phyloP scores from a whole-genome alignment of 441 rosid genomes.

The Arabidopsis lyrata region DNA sequence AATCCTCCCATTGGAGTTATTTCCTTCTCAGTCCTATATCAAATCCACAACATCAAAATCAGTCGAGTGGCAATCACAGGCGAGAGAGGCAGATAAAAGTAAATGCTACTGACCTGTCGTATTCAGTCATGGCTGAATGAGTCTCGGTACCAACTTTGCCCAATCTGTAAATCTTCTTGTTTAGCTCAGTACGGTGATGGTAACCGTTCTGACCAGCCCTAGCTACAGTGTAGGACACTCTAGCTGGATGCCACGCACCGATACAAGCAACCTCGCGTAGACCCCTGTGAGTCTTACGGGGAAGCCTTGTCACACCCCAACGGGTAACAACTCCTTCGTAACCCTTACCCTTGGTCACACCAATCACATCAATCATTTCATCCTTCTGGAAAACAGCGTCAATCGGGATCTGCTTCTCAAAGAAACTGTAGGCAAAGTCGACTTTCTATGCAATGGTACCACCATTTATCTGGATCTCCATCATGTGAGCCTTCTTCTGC shows the following conservation, averaged over 20 bases:
- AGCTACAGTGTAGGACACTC: slow-evolving; percentile 94
- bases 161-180: slow-evolving; percentile 85
- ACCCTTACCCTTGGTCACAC: slow-evolving; percentile 95
- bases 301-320: slow-evolving; percentile 96
- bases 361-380: slow-evolving; percentile 90
- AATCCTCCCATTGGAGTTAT: slow-evolving; percentile 94
- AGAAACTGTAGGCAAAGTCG: slow-evolving; percentile 81
- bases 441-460: slow-evolving; percentile 87
- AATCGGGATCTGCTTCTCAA: slow-evolving; percentile 85
- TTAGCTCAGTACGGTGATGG: slow-evolving; percentile 92
- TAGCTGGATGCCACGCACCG: slow-evolving; percentile 98
- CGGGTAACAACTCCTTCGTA: slow-evolving; percentile 95
- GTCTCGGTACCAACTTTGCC: slow-evolving; percentile 82
- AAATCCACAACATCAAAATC: slow-evolving; percentile 14
- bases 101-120: slow-evolving; percentile 61
- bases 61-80: neutral
- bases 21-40: slow-evolving; percentile 85
- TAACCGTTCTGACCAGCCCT: slow-evolving; percentile 98
- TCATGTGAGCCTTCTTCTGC: slow-evolving; percentile 91
- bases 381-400: slow-evolving; percentile 93
- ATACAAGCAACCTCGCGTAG: slow-evolving; percentile 96
- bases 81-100: neutral
- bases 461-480: slow-evolving; percentile 94
- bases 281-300: slow-evolving; percentile 96
- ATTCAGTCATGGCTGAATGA: slow-evolving; percentile 76